These are phyloP conservation scores for Silybum marianum DNA, from an alignment of 129 eudicot genomes.

Conservation along the genomic window DNA sequence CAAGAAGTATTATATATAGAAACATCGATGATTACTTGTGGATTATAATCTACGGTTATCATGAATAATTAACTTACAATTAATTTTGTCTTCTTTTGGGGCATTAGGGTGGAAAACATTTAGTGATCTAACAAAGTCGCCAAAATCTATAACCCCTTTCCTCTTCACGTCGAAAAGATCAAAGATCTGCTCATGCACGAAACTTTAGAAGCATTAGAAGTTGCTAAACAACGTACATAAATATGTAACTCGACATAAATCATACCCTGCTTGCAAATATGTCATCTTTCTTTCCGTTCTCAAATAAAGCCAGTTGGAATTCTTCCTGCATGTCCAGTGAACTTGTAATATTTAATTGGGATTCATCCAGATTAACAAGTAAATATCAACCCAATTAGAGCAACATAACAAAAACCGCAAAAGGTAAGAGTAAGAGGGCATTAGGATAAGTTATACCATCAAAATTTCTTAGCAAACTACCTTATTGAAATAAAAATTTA, in stretches of 20 bases:
- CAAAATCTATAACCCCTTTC: slow-evolving; percentile 77
- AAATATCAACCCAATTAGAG: not conserved
- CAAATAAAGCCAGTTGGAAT: slow-evolving; percentile 72
- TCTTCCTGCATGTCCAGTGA: slow-evolving; percentile 57
- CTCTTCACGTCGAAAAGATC: slow-evolving; percentile 73
- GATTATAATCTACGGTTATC: not conserved
- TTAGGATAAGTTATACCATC: not conserved
- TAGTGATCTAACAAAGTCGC: slow-evolving; percentile 81
- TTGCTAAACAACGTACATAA: not conserved
- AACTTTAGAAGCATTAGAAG: not conserved
- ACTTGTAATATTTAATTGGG: slow-evolving; percentile 4
- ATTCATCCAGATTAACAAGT: not conserved
- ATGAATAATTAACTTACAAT: slow-evolving; percentile 42
- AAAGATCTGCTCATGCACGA: slow-evolving; percentile 57
- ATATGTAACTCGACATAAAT: not conserved
- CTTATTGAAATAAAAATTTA: not conserved
- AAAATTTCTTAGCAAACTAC: not conserved
- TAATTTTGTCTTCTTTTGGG: slow-evolving; percentile 73
- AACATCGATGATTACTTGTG: not conserved
- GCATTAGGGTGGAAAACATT: slow-evolving; percentile 87
- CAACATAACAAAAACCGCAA: not conserved
- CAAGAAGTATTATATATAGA: not conserved
- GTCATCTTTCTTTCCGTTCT: slow-evolving; percentile 76
- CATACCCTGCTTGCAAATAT: slow-evolving; percentile 81
- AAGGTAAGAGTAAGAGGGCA: too few species aligned